Evolutionary conservation across 2,329 filamentous ascomycete species (phyloP).

Genomic region (Stagonosporopsis rhizophila): DNA sequence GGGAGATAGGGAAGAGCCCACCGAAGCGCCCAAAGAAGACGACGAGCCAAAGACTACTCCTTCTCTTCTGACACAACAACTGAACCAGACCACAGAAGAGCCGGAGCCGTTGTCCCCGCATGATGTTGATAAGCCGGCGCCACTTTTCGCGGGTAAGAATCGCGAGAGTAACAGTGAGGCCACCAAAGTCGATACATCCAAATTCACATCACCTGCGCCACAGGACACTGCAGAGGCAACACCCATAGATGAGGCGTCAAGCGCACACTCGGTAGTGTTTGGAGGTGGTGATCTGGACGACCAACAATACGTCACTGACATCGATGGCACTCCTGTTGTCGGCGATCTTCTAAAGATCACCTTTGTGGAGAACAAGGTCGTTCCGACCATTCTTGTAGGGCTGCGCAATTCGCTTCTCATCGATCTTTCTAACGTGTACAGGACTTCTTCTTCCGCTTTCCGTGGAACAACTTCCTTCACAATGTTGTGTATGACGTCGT

Average conservation of each 20-base stretch:
- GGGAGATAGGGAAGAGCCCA: conserved; percentile 39
- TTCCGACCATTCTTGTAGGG: conserved; percentile 91
- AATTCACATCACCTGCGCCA: conserved; percentile 35
- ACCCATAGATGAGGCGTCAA: conserved; percentile 47
- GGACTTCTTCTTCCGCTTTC: conserved; percentile 98
- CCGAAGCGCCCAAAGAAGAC: conserved; percentile 29
- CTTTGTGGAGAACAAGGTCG: conserved; percentile 92
- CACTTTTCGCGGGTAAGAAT: conserved; percentile 63
- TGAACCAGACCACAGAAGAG: conserved; percentile 40
- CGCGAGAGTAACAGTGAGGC: conserved; percentile 38
- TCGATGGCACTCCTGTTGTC: conserved; percentile 77
- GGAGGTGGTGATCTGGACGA: conserved; percentile 37
- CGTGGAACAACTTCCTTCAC: conserved; percentile 99
- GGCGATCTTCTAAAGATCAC: conserved; percentile 95
- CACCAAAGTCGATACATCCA: conserved; percentile 37
- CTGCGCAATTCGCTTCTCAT: neutral
- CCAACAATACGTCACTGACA: conserved; percentile 63
- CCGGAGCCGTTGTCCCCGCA: conserved; percentile 57
- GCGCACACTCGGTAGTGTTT: conserved; percentile 45
- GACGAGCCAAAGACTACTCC: conserved; percentile 41
- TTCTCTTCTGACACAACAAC: conserved; percentile 53
- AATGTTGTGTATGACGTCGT: conserved; percentile 99
- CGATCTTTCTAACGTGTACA: conserved; percentile 46
- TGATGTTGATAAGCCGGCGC: conserved; percentile 72
- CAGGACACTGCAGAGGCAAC: conserved; percentile 47